phyloP scores from a whole-genome alignment of 345 rosid genomes.

The Acer saccharum region DNA sequence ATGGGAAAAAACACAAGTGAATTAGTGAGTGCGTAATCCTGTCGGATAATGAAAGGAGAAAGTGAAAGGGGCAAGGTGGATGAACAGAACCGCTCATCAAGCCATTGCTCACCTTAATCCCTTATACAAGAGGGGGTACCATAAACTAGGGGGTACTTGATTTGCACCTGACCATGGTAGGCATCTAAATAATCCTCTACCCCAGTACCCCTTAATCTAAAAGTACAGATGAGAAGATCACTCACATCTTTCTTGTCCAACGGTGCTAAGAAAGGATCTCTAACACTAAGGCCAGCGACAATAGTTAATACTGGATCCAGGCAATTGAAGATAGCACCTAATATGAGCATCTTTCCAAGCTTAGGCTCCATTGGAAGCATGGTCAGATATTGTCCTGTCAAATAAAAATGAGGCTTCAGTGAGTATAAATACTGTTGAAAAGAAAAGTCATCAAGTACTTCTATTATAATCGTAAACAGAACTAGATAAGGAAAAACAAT shows the following conservation, averaged over 20 bases:
- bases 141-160: background rate
- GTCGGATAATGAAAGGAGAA: background rate
- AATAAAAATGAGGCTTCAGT: slow-evolving; percentile 17
- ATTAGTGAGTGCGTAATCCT: background rate
- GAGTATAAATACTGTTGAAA: slow-evolving; percentile 14
- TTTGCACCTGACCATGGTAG: background rate
- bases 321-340: slow-evolving; percentile 85
- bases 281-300: slow-evolving; percentile 87
- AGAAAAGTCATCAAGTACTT: background rate
- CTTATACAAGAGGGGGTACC: background rate
- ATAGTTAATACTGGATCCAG: slow-evolving; percentile 84
- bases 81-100: background rate
- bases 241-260: slow-evolving; percentile 94
- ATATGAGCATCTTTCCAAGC: slow-evolving; percentile 90
- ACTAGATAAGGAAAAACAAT: slow-evolving; percentile 12
- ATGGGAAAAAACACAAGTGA: background rate
- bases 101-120: background rate
- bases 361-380: slow-evolving; percentile 97
- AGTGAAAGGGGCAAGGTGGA: background rate
- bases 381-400: slow-evolving; percentile 77
- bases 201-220: background rate
- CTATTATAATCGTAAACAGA: background rate
- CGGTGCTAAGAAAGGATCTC: slow-evolving; percentile 93
- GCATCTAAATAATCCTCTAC: background rate
- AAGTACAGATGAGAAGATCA: slow-evolving; percentile 32